Evolutionary conservation across 1,139 yeast genomes (phyloP).

Genomic region (Nakaseomyces delphensis): DNA sequence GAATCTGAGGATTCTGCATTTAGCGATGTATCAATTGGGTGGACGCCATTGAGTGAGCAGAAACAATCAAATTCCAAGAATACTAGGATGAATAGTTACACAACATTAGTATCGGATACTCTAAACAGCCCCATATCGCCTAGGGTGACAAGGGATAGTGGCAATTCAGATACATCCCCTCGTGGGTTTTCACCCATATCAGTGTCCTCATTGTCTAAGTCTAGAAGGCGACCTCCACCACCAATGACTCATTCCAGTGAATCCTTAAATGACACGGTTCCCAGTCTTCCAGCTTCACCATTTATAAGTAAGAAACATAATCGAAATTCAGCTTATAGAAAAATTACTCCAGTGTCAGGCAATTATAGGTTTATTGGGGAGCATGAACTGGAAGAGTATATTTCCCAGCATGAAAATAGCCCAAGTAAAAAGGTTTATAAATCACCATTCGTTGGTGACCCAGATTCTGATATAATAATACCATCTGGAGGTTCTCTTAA

Average conservation of each 20-base stretch:
- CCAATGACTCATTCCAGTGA: slow-evolving; percentile 7
- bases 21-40: slow-evolving; percentile 16
- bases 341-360: neutral
- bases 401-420: slow-evolving; percentile 6
- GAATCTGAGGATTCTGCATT: slow-evolving; percentile 9
- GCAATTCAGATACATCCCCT: neutral
- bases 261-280: neutral
- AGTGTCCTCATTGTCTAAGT: slow-evolving; percentile 4
- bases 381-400: slow-evolving; percentile 6
- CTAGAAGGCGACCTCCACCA: slow-evolving; percentile 17
- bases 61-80: slow-evolving; percentile 1
- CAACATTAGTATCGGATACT: slow-evolving; percentile 7
- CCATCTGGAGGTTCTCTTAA: slow-evolving; percentile 1
- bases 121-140: slow-evolving; percentile 5
- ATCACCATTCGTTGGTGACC: slow-evolving; percentile 6
- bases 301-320: slow-evolving; percentile 1
- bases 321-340: slow-evolving; percentile 4
- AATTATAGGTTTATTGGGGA: slow-evolving; percentile 16
- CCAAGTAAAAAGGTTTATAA: neutral
- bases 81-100: neutral
- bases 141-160: neutral
- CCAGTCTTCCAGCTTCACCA: slow-evolving; percentile 6
- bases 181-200: slow-evolving; percentile 2
- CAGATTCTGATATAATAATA: slow-evolving; percentile 4
- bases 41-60: slow-evolving; percentile 16